Evolutionary conservation across 345 rosid genomes (phyloP).

Genomic region (Melaleuca quinquenervia): DNA sequence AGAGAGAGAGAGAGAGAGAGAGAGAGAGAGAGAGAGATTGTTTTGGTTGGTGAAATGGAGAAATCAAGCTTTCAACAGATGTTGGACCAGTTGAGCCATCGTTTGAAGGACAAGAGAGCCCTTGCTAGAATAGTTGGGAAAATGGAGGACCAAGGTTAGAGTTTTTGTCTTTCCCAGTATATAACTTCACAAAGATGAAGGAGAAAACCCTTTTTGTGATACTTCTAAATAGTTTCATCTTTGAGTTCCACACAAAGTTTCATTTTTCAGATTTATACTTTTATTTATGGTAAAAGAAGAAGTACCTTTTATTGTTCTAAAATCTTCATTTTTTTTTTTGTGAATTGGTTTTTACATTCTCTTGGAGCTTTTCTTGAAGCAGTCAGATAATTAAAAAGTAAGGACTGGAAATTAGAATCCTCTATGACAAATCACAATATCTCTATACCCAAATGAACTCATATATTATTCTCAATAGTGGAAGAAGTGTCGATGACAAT

Average conservation of each 20-base stretch:
- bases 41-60: constrained; percentile 6
- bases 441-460: background rate
- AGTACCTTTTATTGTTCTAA: background rate
- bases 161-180: background rate
- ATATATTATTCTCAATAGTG: background rate
- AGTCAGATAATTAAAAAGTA: background rate
- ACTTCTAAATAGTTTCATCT: background rate
- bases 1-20: no score
- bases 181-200: background rate
- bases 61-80: constrained; percentile 41
- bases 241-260: background rate
- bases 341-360: background rate
- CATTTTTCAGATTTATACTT: background rate
- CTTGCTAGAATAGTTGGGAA: background rate
- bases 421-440: background rate
- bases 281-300: background rate
- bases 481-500: background rate
- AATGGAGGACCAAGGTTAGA: constrained; percentile 15
- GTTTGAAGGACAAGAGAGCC: constrained; percentile 51
- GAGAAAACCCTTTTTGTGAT: background rate
- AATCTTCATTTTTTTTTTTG: background rate
- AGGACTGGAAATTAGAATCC: background rate
- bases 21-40: no score
- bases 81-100: constrained; percentile 57
- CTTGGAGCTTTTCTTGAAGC: background rate